Evolutionary conservation across 2,329 filamentous ascomycete species (phyloP), one percentile per base, ranked within the genome.

Genomic region (Sporothrix protearum): DNA sequence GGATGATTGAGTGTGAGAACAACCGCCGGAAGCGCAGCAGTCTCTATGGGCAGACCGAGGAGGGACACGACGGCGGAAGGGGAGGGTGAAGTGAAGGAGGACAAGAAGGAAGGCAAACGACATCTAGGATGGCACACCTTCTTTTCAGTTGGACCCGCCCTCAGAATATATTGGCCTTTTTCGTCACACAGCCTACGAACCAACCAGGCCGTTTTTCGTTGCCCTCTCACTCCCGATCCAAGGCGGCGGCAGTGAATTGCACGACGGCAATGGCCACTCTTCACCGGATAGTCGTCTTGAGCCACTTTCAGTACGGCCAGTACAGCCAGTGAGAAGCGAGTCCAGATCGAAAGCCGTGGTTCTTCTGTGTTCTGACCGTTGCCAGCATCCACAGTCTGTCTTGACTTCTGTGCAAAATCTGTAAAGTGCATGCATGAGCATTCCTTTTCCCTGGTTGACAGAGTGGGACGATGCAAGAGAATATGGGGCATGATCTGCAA

Each of bases 11-110:
- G 39, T 30, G 22, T 28, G 33, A 30, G 49, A 42, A 39, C 67
- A 69, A 45, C 67, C 67, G 67, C 67, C 67, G 12, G 67, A 69
- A 69, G 67, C 67, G 67, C 67, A 69, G 25, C 8, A 47, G 57
- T 53, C 30, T 33, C 33, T 36, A 68, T 22, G 47, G 36, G 30
- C 66, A 67, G 19, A 49, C 64, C 28, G 45, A 25, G 16, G 22
- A 64, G n/a, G 12, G 19, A 28, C 59, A 63, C n/a, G 39, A 28
- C 22, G 22, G 28, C 6, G 28, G 8, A 1, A 25, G 19, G 6
- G 25, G 28, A 64, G 9, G 55, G 10, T 7, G 28, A 63, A 45
- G 45, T 16, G 7, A n/a, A 19, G 49, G 25, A 22, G 22, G 49
- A 53, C 12, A 25, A 10, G n/a, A 55, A 68, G 49, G n/a, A 55